Evolutionary conservation across 768 basidiomycete species (phyloP).

Genomic region (Galerina sulciceps): DNA sequence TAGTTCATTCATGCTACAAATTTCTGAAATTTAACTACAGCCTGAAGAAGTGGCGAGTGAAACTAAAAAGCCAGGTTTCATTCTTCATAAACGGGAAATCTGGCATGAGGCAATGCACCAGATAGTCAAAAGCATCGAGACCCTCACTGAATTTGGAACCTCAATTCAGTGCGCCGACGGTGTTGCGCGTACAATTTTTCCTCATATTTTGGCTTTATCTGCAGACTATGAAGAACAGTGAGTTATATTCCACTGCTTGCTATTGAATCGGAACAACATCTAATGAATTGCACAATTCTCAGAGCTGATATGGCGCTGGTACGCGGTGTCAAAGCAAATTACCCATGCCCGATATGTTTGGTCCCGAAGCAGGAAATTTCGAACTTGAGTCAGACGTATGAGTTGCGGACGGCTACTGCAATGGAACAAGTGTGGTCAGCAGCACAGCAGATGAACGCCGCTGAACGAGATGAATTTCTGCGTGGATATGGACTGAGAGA

Average conservation of each 20-base stretch:
- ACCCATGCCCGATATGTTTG: slow-evolving; percentile 42
- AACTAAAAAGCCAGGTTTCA: slow-evolving; percentile 31
- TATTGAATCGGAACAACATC: neutral
- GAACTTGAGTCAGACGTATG: slow-evolving; percentile 21
- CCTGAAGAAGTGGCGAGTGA: slow-evolving; percentile 33
- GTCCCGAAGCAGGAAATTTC: slow-evolving; percentile 31
- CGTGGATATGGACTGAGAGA: slow-evolving; percentile 24
- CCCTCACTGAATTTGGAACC: slow-evolving; percentile 23
- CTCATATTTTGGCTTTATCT: slow-evolving; percentile 37
- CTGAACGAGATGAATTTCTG: slow-evolving; percentile 20
- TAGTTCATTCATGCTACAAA: slow-evolving; percentile 6
- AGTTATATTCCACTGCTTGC: slow-evolving; percentile 7
- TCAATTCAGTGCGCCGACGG: slow-evolving; percentile 30
- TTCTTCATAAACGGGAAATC: slow-evolving; percentile 35
- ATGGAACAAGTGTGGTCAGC: slow-evolving; percentile 19
- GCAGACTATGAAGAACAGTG: slow-evolving; percentile 49
- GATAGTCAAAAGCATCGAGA: slow-evolving; percentile 28
- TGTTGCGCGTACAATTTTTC: slow-evolving; percentile 28
- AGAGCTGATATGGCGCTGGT: slow-evolving; percentile 45
- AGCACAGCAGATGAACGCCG: slow-evolving; percentile 12
- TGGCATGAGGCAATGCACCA: slow-evolving; percentile 39
- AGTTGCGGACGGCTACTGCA: slow-evolving; percentile 14
- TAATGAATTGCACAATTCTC: neutral
- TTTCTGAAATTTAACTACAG: slow-evolving; percentile 24
- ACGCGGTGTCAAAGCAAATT: slow-evolving; percentile 27